These are phyloP conservation scores for Marasmius fiardii DNA, from an alignment of 1,284 basidiomycete genomes.

Conservation along the genomic window DNA sequence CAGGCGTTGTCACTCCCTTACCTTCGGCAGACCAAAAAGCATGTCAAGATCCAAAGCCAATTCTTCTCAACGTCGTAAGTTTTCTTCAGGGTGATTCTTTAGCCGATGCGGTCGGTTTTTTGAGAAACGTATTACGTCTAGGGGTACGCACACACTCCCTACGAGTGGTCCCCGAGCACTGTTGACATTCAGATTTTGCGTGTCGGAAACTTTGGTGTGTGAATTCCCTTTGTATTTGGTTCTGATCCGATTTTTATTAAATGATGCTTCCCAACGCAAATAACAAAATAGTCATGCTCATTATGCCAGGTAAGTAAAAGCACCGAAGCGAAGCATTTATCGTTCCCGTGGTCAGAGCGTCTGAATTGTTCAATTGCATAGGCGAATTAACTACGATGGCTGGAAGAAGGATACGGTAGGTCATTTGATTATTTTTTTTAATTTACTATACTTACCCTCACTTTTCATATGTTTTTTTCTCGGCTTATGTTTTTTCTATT, in stretches of 20 bases:
- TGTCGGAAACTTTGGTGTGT: constrained; percentile 63
- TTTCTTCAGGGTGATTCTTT: not conserved
- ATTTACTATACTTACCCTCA: not conserved
- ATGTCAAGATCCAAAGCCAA: constrained; percentile 81
- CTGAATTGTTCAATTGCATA: constrained; percentile 12
- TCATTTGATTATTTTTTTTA: constrained; percentile 9
- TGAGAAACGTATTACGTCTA: constrained; percentile 21
- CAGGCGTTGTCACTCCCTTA: constrained; percentile 61
- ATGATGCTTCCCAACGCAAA: constrained; percentile 1
- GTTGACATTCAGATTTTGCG: constrained; percentile 81
- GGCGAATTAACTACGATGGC: constrained; percentile 56
- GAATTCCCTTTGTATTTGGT: not conserved
- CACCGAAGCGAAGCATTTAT: not conserved
- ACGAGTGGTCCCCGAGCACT: constrained; percentile 74
- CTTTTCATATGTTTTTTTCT: constrained; percentile 10
- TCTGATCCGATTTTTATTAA: not conserved
- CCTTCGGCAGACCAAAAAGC: constrained; percentile 59
- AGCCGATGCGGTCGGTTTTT: constrained; percentile 7
- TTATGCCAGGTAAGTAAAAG: constrained; percentile 64
- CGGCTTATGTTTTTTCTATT: constrained; percentile 11
- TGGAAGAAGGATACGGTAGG: constrained; percentile 53
- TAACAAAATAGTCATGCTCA: constrained; percentile 60
- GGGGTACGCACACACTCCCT: constrained; percentile 67
- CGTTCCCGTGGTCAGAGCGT: not conserved
- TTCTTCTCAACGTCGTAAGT: constrained; percentile 68